Base-by-base conservation (phyloP, 805 yeast species). In the Candida ponderosae region DNA sequence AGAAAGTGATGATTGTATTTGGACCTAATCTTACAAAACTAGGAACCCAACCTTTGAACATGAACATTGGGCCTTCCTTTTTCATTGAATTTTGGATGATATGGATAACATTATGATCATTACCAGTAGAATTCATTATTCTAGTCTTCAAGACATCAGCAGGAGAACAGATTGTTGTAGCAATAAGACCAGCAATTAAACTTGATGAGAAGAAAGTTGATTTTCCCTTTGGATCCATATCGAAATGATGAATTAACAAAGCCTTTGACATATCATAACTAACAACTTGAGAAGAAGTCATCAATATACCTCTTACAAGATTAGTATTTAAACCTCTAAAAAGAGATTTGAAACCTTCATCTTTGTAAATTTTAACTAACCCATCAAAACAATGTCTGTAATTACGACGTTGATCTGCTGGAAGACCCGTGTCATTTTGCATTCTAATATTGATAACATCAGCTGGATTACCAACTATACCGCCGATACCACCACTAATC, bases 21-120 rank as follows among this genome's bases (percentile, higher is more conserved):
- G 96, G 96, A 0, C 95, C 95, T 43, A 86, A 67, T 54, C 96
- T 75, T 6, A 85, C 73, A 53, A 86, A 86, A 31, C 93, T 79
- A 24, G 95, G 95, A 28, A 82, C 63, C 96, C 96, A 86, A 19
- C 96, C 96, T 58, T 95, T 69, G 61, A 86, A 86, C 79, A 85
- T 74, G 62, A 87, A 87, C 1, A 78, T 71, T 13, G 75, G 66
- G 18, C 96, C 96, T 59, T 86, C 95, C 11, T 51, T 62, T 43
- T 68, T 70, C 16, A 86, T 68, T 1, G 90, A 84, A 6, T 58
- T 55, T 2, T 47, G 45, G 41, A 85, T 56, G 32, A 82, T 76
- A 2, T 56, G 42, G 3, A 73, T 33, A 3, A 86, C 79, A 42
- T 73, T 61, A 36, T 65, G 65, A 41, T 68, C 65, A 10, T 50